These are phyloP conservation scores for Symbiotaphrina buchneri DNA, from an alignment of 495 filamentous ascomycete species.

Conservation along the genomic window DNA sequence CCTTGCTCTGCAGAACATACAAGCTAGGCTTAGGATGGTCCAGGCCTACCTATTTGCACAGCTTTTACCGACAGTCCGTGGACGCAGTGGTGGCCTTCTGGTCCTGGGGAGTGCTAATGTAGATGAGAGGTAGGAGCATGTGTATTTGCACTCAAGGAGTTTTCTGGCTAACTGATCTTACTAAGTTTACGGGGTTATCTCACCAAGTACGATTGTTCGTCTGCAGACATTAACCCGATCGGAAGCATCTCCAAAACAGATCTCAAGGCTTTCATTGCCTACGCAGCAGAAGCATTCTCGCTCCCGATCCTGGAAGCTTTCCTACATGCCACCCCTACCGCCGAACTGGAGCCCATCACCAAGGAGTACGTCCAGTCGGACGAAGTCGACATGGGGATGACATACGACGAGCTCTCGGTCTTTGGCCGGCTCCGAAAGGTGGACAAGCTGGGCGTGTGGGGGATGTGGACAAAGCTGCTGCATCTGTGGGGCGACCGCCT, in stretches of 20 bases:
- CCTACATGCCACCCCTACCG: conserved; percentile 52
- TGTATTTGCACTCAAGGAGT: too few species aligned
- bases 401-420: conserved; percentile 28
- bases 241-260: conserved; percentile 36
- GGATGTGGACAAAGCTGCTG: conserved; percentile 35
- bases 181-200: conserved; percentile 39
- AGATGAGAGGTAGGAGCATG: too few species aligned
- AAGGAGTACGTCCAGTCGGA: conserved; percentile 39
- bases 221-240: conserved; percentile 46
- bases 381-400: conserved; percentile 58
- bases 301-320: conserved; percentile 57
- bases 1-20: conserved; percentile 59
- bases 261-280: conserved; percentile 55
- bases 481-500: conserved; percentile 38
- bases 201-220: conserved; percentile 45
- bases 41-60: conserved; percentile 54
- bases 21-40: conserved; percentile 67
- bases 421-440: conserved; percentile 29
- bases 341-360: conserved; percentile 68
- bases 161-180: background rate
- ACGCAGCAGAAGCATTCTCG: conserved; percentile 33
- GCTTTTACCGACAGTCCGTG: conserved; percentile 32
- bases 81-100: conserved; percentile 29
- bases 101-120: conserved; percentile 43
- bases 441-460: conserved; percentile 4